Percentiles rank a stretch among this genome's conserved stretches.
These are phyloP conservation scores for Dendrobium chrysotoxum DNA, from an alignment of 106 monocot species.

Conservation along the genomic window DNA sequence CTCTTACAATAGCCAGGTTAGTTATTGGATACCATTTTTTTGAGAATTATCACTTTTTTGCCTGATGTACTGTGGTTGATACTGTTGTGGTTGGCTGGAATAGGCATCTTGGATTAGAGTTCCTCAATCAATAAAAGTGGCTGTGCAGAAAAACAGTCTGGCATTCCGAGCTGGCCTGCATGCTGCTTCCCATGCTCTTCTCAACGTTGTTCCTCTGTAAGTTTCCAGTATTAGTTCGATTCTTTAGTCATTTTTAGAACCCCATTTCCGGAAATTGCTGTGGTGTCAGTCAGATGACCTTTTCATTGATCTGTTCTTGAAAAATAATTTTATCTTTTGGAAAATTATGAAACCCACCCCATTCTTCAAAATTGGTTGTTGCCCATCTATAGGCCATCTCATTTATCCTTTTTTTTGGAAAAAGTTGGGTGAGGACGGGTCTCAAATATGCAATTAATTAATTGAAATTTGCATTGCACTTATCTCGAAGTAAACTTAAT, in stretches of 20 bases:
- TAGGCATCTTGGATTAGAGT: constrained; percentile 84
- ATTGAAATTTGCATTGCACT: no score
- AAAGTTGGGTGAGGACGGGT: no score
- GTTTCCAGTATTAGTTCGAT: constrained; percentile 1
- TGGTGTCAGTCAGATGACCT: neutral
- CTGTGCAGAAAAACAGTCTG: constrained; percentile 44
- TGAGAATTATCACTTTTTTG: neutral
- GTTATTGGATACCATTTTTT: neutral
- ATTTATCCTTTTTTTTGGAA: no score
- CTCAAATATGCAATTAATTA: no score
- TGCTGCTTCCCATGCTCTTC: constrained; percentile 93
- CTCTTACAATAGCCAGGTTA: constrained; percentile 76
- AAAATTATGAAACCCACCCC: no score
- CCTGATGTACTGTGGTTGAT: neutral
- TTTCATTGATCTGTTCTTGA: no score
- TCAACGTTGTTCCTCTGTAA: constrained; percentile 87
- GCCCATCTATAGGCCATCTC: no score
- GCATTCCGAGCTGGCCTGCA: constrained; percentile 75
- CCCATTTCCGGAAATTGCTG: neutral
- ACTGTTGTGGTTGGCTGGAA: neutral
- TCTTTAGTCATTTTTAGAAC: neutral
- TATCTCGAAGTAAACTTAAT: no score
- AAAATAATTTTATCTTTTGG: no score
- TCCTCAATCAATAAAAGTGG: constrained; percentile 45
- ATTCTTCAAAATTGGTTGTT: no score